Conservation (phyloP, 2,329 filamentous ascomycete genomes). For the Colletotrichum incanum region DNA sequence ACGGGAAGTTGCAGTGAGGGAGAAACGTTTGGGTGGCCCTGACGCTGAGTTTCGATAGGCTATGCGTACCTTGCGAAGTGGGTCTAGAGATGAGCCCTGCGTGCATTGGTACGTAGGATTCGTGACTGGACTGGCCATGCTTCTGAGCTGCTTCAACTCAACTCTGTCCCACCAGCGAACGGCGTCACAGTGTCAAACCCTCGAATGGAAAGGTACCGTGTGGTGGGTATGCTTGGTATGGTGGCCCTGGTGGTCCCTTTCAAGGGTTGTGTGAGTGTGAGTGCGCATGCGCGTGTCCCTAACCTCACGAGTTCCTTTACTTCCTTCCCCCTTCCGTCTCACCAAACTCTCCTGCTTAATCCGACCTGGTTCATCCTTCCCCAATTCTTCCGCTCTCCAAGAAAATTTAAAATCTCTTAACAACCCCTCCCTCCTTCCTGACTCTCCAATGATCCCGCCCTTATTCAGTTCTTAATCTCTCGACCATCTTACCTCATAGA, state of each 20-base stretch:
- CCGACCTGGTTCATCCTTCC: constrained; percentile 2
- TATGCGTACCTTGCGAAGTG: neutral
- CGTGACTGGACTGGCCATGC: neutral
- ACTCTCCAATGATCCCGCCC: neutral
- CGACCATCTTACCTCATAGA: no score
- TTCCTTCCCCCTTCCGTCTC: neutral
- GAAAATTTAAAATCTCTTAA: neutral
- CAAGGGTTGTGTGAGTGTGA: no score
- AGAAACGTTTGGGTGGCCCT: neutral
- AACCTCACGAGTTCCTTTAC: neutral
- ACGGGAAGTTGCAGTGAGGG: neutral
- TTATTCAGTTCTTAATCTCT: neutral
- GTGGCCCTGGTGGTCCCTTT: no score
- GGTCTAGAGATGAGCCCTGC: neutral
- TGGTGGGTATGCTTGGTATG: no score
- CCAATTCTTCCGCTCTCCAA: neutral
- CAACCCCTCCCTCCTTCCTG: constrained; percentile 2
- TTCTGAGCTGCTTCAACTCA: no score
- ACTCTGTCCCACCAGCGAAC: no score
- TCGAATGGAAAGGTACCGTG: neutral
- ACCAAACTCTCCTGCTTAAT: neutral
- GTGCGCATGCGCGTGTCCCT: neutral
- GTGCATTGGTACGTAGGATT: neutral
- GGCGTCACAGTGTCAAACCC: neutral
- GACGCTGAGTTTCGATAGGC: neutral